Evolutionary conservation across 1,284 basidiomycete species (phyloP), one percentile per base, ranked within the genome.

Genomic region (Moesziomyces sp.): DNA sequence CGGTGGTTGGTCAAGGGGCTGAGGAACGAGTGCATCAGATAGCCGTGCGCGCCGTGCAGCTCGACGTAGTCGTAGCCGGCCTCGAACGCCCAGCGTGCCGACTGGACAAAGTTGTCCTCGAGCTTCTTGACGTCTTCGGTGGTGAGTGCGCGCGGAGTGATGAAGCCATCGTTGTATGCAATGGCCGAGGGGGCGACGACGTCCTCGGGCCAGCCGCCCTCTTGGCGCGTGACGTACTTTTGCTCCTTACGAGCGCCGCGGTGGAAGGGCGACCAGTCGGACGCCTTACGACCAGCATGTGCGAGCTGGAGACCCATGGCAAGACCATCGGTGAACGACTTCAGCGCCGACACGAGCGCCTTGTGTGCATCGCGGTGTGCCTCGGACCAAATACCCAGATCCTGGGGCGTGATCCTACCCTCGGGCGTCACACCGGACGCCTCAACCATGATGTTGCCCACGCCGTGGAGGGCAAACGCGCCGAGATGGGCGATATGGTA

Each of bases 271-370:
- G 83, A 54, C 77, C 75, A 66, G 74, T 69, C 62, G 26, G 88
- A 89, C 0, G 90, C 90, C 83, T 93, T 92, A 40, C 91, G 86
- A 0, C 92, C 91, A 0, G 91, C 91, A 82, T 93, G 93, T 0
- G 89, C 89, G 16, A 95, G 87, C 83, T 95, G 93, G 52, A 95
- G 88, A 9, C 89, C 93, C 21, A 93, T 89, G 11, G 48, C 89
- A 86, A 54, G 88, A 87, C 73, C 92, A 89, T 1, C 89, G 87
- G 82, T 61, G 46, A 83, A 72, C 26, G 69, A 64, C 59, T 93
- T 92, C 23, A 90, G 89, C 62, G 92, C 92, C 45, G 90, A 88
- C 68, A 92, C 90, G 64, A 94, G 88, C 38, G 89, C 86, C 78
- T 89, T 88, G 56, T 92, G 86, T 0, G 89, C 87, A 4, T 86